These are phyloP conservation scores for Phytomonas francai DNA, from an alignment of 208 protist genomes.

Conservation along the genomic window DNA sequence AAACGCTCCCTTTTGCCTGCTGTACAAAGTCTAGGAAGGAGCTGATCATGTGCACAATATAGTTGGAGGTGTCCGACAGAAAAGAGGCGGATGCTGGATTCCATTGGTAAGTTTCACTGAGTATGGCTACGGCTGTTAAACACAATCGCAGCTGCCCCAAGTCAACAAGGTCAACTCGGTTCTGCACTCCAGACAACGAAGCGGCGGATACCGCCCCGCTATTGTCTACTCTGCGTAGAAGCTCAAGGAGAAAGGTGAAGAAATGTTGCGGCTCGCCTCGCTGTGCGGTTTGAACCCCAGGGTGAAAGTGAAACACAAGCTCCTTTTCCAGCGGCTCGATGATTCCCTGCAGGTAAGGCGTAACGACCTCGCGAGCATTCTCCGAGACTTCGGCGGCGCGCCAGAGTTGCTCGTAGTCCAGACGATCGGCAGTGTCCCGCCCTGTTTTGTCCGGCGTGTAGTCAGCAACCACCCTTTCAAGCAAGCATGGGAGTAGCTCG, in stretches of 20 bases:
- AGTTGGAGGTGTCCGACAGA: constrained; percentile 16
- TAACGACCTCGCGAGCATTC: constrained; percentile 15
- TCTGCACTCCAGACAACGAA: not conserved
- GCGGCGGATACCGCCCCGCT: constrained; percentile 7
- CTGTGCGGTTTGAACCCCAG: constrained; percentile 30
- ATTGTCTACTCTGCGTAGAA: constrained; percentile 20
- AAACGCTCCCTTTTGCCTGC: constrained; percentile 12
- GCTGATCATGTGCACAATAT: constrained; percentile 28
- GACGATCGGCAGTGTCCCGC: not conserved
- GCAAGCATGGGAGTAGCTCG: not conserved
- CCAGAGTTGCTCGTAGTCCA: constrained; percentile 6
- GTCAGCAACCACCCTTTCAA: not conserved
- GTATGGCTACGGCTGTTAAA: constrained; percentile 25
- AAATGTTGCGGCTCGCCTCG: constrained; percentile 61
- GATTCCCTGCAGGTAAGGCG: constrained; percentile 22
- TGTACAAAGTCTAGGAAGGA: constrained; percentile 30
- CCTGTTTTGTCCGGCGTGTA: not conserved
- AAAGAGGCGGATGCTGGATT: constrained; percentile 12
- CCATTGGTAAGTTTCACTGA: constrained; percentile 51
- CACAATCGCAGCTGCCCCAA: constrained; percentile 16
- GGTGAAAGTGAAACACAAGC: constrained; percentile 61
- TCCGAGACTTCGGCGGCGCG: not conserved
- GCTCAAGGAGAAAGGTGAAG: constrained; percentile 51
- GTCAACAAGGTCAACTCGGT: not conserved
- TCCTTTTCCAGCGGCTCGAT: constrained; percentile 44